A percentile compares a stretch with the other conserved stretches of the same genome.
Evolutionary conservation across 805 yeast genomes (phyloP).

Genomic region (Wickerhamomyces strasburgensis): DNA sequence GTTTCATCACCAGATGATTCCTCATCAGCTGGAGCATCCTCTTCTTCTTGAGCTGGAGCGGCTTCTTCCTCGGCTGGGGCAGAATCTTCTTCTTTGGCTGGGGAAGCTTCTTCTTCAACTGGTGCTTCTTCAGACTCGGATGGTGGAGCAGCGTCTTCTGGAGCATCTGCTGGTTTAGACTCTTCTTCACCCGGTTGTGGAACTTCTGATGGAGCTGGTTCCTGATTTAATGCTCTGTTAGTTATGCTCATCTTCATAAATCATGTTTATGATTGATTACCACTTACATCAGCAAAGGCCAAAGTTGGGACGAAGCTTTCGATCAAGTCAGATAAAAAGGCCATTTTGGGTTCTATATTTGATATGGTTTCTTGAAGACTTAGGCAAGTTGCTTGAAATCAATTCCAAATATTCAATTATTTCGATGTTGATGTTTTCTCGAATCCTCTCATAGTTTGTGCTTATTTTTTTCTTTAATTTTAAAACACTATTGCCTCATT

Average conservation of each 20-base stretch:
- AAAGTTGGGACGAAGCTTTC: constrained; percentile 72
- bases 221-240: not conserved
- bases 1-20: constrained; percentile 11
- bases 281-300: constrained; percentile 64
- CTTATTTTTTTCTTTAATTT: not conserved
- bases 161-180: constrained; percentile 3
- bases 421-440: not conserved
- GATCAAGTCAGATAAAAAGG: constrained; percentile 36
- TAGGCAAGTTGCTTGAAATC: no score
- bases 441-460: not conserved
- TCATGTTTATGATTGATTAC: no score
- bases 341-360: constrained; percentile 12
- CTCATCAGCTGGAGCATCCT: constrained; percentile 10
- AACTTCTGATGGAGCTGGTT: constrained; percentile 1
- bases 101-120: constrained; percentile 2
- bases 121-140: constrained; percentile 2
- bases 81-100: constrained; percentile 5
- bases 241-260: no score
- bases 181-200: constrained; percentile 6
- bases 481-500: constrained; percentile 1
- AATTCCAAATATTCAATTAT: no score
- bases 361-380: no score
- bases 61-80: constrained; percentile 20
- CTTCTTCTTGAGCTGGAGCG: constrained; percentile 8
- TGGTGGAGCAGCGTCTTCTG: constrained; percentile 9